Evolutionary conservation across 1,284 basidiomycete genomes (phyloP).

Genomic region (Dichomitus squalens): DNA sequence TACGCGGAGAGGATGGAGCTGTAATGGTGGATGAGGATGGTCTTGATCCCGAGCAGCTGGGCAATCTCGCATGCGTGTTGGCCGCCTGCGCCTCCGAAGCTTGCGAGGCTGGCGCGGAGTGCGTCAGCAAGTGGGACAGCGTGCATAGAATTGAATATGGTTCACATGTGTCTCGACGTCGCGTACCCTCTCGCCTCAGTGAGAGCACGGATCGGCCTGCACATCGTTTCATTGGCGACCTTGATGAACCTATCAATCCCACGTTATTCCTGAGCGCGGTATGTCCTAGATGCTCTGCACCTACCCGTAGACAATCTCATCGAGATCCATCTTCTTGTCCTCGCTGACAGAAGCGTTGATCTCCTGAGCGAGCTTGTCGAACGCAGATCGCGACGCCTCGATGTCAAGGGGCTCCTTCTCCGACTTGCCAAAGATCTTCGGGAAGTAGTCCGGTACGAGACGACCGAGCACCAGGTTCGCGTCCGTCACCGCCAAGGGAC

Average conservation of each 20-base stretch:
- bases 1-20: conserved; percentile 90
- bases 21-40: conserved; percentile 84
- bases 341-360: conserved; percentile 61
- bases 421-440: conserved; percentile 85
- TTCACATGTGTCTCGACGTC: conserved; percentile 80
- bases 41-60: conserved; percentile 77
- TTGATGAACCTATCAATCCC: conserved; percentile 66
- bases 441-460: conserved; percentile 83
- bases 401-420: conserved; percentile 84
- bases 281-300: conserved; percentile 22
- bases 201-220: conserved; percentile 87
- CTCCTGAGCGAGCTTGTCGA: conserved; percentile 65
- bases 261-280: not conserved
- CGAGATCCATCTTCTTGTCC: conserved; percentile 63
- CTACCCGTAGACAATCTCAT: conserved; percentile 89
- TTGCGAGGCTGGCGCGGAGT: conserved; percentile 59
- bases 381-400: conserved; percentile 63
- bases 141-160: conserved; percentile 2
- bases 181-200: conserved; percentile 91
- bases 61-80: conserved; percentile 93
- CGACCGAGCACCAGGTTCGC: conserved; percentile 86
- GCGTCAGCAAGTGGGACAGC: not conserved
- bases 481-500: conserved; percentile 85
- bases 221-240: conserved; percentile 95
- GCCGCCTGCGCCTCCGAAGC: conserved; percentile 91